Conservation (phyloP, 495 filamentous ascomycete genomes). For the Clohesyomyces aquaticus region DNA sequence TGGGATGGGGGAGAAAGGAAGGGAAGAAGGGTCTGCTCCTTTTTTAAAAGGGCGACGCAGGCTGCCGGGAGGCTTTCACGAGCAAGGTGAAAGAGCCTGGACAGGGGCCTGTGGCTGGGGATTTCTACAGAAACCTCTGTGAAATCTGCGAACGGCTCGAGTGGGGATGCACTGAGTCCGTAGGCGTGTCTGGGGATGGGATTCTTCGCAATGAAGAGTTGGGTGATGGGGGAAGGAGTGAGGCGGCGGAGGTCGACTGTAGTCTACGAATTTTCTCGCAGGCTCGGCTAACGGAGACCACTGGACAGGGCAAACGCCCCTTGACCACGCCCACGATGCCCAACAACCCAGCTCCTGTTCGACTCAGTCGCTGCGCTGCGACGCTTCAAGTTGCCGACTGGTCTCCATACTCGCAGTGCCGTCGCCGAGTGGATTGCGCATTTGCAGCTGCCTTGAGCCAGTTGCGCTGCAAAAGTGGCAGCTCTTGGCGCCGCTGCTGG, state of each 20-base stretch:
- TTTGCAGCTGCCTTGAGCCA: no score
- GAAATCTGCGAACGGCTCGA: constrained; percentile 37
- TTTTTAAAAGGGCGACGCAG: constrained; percentile 26
- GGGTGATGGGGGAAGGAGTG: constrained; percentile 21
- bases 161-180: constrained; percentile 29
- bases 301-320: constrained; percentile 1
- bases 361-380: not conserved
- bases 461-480: no score
- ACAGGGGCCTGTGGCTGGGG: constrained; percentile 24
- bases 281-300: constrained; percentile 11
- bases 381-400: not conserved
- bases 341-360: not conserved
- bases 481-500: no score
- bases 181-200: constrained; percentile 24
- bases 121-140: constrained; percentile 39
- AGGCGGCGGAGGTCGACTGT: not conserved
- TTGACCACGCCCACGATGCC: not conserved
- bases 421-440: not conserved
- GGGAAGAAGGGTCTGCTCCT: constrained; percentile 1
- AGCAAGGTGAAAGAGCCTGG: constrained; percentile 11
- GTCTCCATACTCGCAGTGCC: not conserved
- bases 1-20: constrained; percentile 20
- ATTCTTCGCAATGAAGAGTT: constrained; percentile 40
- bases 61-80: constrained; percentile 30
- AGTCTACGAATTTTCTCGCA: constrained; percentile 10